phyloP scores from a whole-genome alignment of 768 basidiomycete species.

The Obba rivulosa region DNA sequence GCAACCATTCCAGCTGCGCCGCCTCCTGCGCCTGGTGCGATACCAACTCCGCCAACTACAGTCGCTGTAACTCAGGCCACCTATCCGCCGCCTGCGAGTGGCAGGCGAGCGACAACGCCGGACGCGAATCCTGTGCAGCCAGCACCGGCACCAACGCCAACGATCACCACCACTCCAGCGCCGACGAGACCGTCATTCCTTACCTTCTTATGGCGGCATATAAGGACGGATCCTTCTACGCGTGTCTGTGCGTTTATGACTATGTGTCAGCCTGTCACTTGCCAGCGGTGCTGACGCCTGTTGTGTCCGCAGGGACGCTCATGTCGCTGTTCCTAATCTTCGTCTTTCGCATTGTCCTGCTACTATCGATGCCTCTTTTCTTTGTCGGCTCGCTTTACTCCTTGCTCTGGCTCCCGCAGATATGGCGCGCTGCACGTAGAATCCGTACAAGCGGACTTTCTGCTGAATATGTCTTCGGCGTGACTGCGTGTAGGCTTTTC shows the following conservation, averaged over 20 bases:
- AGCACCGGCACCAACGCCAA: slow-evolving; percentile 1
- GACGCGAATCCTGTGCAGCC: slow-evolving; percentile 8
- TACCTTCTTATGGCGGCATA: slow-evolving; percentile 50
- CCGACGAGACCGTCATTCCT: slow-evolving; percentile 28
- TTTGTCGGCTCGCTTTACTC: slow-evolving; percentile 70
- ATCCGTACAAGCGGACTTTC: slow-evolving; percentile 67
- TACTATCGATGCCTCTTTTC: slow-evolving; percentile 57
- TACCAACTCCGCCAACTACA: slow-evolving; percentile 15
- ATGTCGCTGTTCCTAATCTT: slow-evolving; percentile 65
- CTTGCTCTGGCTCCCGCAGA: slow-evolving; percentile 82
- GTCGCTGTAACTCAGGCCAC: neutral
- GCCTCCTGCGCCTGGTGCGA: slow-evolving; percentile 12
- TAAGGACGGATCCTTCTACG: slow-evolving; percentile 66
- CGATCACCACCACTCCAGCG: slow-evolving; percentile 15
- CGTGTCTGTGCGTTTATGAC: slow-evolving; percentile 53
- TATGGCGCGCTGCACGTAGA: slow-evolving; percentile 66
- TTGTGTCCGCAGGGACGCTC: slow-evolving; percentile 47
- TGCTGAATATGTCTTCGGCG: slow-evolving; percentile 71
- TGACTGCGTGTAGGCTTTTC: slow-evolving; percentile 64
- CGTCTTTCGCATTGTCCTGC: slow-evolving; percentile 69
- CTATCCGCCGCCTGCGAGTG: neutral
- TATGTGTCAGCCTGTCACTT: neutral
- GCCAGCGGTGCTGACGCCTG: slow-evolving; percentile 6
- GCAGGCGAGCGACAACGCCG: neutral
- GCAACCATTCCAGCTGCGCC: neutral